phyloP scores from a whole-genome alignment of 768 basidiomycete genomes.

The Trametes meyenii region DNA sequence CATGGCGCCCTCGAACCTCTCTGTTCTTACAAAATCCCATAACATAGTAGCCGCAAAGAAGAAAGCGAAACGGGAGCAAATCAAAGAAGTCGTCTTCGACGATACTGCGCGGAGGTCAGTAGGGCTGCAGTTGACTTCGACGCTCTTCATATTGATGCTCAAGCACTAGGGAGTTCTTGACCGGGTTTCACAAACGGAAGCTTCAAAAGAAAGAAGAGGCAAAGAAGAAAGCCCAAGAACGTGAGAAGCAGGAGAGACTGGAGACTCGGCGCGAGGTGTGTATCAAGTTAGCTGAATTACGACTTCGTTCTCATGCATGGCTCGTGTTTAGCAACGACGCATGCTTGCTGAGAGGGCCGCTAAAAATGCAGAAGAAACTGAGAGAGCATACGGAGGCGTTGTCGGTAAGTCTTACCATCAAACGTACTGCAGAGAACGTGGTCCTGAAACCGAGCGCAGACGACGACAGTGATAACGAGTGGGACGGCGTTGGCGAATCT shows the following conservation, averaged over 20 bases:
- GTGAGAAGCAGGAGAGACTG: constrained; percentile 75
- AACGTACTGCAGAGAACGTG: background rate
- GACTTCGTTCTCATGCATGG: constrained; percentile 18
- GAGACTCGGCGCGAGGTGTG: constrained; percentile 80
- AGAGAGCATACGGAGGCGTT: constrained; percentile 65
- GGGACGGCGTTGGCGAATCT: constrained; percentile 52
- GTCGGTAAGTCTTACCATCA: constrained; percentile 16
- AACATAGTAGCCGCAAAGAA: constrained; percentile 67
- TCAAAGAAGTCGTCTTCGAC: constrained; percentile 85
- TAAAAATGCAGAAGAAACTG: constrained; percentile 77
- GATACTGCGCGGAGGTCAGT: constrained; percentile 77
- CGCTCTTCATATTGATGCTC: background rate
- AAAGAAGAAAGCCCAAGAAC: constrained; percentile 69
- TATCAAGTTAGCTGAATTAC: constrained; percentile 6
- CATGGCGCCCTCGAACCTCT: constrained; percentile 49
- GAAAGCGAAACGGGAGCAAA: constrained; percentile 62
- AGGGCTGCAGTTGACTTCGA: background rate
- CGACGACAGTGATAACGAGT: constrained; percentile 40
- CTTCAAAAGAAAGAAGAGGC: constrained; percentile 79
- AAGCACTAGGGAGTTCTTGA: constrained; percentile 75
- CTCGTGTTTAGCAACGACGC: constrained; percentile 62
- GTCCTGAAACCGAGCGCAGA: background rate
- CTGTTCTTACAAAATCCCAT: constrained; percentile 65
- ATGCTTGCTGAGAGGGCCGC: constrained; percentile 75
- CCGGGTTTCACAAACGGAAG: constrained; percentile 93